Evolutionary conservation across 1,139 yeast species (phyloP).

Genomic region (Kodamaea sp.): DNA sequence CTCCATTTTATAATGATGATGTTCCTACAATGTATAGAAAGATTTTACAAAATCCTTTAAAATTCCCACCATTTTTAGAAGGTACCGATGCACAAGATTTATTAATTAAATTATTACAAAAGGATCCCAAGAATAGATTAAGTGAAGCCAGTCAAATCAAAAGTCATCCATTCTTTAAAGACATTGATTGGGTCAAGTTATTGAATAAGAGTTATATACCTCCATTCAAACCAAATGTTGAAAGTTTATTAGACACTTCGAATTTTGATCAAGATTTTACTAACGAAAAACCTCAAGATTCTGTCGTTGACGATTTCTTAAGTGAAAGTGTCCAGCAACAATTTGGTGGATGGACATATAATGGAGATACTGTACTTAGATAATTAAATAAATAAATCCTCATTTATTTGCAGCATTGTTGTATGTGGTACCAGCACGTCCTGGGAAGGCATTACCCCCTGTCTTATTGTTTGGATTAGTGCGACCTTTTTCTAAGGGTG

Average conservation of each 20-base stretch:
- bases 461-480: conserved; percentile 19
- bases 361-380: conserved; percentile 47
- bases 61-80: conserved; percentile 87
- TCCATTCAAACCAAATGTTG: conserved; percentile 92
- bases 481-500: conserved; percentile 33
- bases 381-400: neutral
- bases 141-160: conserved; percentile 85
- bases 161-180: conserved; percentile 80
- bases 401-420: conserved; percentile 35
- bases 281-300: conserved; percentile 87
- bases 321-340: conserved; percentile 92
- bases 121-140: conserved; percentile 80
- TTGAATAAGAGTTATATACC: conserved; percentile 88
- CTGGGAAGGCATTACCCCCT: conserved; percentile 38
- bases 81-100: conserved; percentile 79
- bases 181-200: conserved; percentile 86
- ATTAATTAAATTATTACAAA: conserved; percentile 67
- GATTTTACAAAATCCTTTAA: conserved; percentile 81
- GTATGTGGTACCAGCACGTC: conserved; percentile 36
- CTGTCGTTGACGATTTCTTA: conserved; percentile 87
- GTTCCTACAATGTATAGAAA: conserved; percentile 93
- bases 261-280: conserved; percentile 94
- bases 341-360: conserved; percentile 98
- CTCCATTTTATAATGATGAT: conserved; percentile 86
- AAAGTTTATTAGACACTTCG: conserved; percentile 81